Conservation (phyloP, 306 rosid genomes). For the Parietaria judaica region DNA sequence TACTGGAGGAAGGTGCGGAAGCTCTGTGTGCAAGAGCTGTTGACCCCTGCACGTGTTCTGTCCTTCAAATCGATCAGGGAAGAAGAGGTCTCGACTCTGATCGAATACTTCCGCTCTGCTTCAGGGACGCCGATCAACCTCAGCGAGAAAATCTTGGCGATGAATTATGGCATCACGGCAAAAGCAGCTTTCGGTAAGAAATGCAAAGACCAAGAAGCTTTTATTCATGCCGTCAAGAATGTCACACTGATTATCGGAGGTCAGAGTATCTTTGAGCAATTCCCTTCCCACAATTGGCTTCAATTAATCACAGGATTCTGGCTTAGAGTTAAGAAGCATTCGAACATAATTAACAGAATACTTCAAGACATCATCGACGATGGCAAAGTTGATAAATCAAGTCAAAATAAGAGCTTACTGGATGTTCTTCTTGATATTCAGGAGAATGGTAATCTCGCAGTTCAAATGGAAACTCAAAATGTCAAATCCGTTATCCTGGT, state of each 20-base stretch:
- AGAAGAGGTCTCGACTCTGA: conserved; percentile 3
- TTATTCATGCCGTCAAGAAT: conserved; percentile 2
- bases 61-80: conserved; percentile 14
- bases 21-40: conserved; percentile 22
- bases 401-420: not conserved
- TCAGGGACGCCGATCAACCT: not conserved
- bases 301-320: not conserved
- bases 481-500: too few relatives aligned
- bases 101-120: conserved; percentile 2
- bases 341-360: not conserved
- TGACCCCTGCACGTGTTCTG: conserved; percentile 19
- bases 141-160: not conserved
- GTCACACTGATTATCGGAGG: not conserved
- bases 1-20: conserved; percentile 27
- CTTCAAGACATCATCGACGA: conserved; percentile 6
- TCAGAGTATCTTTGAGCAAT: not conserved
- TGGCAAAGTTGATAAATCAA: not conserved
- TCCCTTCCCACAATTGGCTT: conserved; percentile 13
- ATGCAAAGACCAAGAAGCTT: conserved; percentile 11
- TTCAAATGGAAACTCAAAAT: too few relatives aligned
- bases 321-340: not conserved
- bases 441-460: too few relatives aligned
- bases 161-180: not conserved
- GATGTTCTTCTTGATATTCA: too few relatives aligned
- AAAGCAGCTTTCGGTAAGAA: conserved; percentile 5